phyloP scores from a whole-genome alignment of 345 rosid genomes.

The Ailanthus altissimus region DNA sequence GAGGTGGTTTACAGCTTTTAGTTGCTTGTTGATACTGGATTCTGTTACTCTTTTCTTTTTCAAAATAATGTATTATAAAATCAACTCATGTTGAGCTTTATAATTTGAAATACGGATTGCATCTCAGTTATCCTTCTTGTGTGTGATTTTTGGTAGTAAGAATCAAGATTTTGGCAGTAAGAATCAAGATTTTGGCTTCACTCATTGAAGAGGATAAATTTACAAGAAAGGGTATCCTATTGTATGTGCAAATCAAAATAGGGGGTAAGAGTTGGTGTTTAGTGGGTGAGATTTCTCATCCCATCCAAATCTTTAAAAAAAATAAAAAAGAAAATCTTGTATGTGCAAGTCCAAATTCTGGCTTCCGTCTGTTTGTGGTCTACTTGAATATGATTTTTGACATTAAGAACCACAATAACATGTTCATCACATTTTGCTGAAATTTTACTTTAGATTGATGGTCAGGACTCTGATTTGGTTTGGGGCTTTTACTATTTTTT shows the following conservation, averaged over 20 bases:
- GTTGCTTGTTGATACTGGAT: not conserved
- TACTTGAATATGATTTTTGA: not conserved
- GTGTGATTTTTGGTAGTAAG: not conserved
- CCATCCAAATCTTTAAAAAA: too few relatives aligned
- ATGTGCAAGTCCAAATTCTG: not conserved
- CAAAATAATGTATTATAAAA: not conserved
- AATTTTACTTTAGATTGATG: not conserved
- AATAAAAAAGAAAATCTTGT: too few relatives aligned
- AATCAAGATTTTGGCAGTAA: not conserved
- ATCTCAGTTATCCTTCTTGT: not conserved
- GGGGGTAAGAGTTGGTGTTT: too few relatives aligned
- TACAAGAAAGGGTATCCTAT: not conserved
- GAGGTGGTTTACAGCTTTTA: not conserved
- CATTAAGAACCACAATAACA: not conserved
- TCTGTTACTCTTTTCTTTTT: not conserved
- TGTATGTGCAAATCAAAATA: not conserved
- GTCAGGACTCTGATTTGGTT: too few relatives aligned
- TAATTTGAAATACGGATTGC: not conserved
- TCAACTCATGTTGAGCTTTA: not conserved
- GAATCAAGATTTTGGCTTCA: not conserved
- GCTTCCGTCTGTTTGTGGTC: not conserved
- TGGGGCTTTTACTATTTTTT: too few relatives aligned
- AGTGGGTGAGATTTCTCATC: too few relatives aligned
- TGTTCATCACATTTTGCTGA: not conserved
- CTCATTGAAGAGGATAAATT: not conserved